Conservation (phyloP, 495 filamentous ascomycete genomes). For the Hypoxylon fuscum region DNA sequence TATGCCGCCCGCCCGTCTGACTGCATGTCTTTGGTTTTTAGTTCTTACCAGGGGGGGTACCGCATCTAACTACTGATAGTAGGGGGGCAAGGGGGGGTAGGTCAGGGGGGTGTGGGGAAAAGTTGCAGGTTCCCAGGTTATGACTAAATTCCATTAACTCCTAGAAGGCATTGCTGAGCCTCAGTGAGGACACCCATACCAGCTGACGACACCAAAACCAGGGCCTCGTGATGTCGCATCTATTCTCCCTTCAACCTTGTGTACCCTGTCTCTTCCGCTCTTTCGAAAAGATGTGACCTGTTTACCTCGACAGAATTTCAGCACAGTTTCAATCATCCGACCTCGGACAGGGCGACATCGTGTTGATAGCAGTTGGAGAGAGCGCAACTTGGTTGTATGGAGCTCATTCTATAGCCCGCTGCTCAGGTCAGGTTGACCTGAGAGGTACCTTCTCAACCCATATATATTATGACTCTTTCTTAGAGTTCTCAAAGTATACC, state of each 20-base stretch:
- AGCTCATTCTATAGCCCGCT: slow-evolving; percentile 7
- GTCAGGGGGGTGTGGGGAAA: slow-evolving; percentile 25
- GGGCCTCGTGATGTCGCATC: slow-evolving; percentile 39
- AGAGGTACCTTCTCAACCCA: slow-evolving; percentile 14
- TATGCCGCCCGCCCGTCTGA: slow-evolving; percentile 32
- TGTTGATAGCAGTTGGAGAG: slow-evolving; percentile 33
- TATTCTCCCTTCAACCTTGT: slow-evolving; percentile 30
- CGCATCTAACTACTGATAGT: neutral
- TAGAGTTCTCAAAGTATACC: slow-evolving; percentile 19
- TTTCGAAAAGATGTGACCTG: slow-evolving; percentile 42
- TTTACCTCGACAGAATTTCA: slow-evolving; percentile 20
- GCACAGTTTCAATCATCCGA: slow-evolving; percentile 39
- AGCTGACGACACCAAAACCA: slow-evolving; percentile 29
- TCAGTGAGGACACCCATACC: slow-evolving; percentile 26
- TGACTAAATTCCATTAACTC: too few species aligned
- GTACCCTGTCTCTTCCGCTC: slow-evolving; percentile 18
- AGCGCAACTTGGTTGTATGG: slow-evolving; percentile 18
- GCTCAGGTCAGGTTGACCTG: slow-evolving; percentile 36
- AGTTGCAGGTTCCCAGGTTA: slow-evolving; percentile 1
- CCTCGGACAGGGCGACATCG: slow-evolving; percentile 28
- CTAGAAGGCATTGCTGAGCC: slow-evolving; percentile 19
- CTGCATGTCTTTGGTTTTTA: slow-evolving; percentile 8
- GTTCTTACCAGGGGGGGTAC: neutral
- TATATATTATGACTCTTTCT: slow-evolving; percentile 31
- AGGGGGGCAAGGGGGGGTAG: neutral